Percentiles rank a stretch among this genome's conserved stretches.
phyloP scores from a whole-genome alignment of 768 basidiomycete genomes.

The Phylloporus sp. region DNA sequence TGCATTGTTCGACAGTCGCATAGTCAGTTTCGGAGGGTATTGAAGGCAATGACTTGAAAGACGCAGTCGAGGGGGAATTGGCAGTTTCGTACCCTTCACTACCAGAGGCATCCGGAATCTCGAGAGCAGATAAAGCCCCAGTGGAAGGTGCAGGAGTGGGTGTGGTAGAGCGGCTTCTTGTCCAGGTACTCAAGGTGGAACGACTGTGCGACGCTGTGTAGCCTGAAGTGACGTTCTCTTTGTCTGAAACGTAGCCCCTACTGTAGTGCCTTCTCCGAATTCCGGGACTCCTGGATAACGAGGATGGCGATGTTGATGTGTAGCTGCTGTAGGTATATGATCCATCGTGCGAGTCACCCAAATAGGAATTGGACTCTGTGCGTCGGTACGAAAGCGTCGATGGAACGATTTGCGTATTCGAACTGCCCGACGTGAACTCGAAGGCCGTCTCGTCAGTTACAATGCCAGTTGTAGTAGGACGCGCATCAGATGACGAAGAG shows the following conservation, averaged over 20 bases:
- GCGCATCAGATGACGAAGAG: slow-evolving; percentile 29
- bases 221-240: slow-evolving; percentile 46
- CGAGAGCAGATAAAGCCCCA: slow-evolving; percentile 25
- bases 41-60: slow-evolving; percentile 55
- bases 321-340: slow-evolving; percentile 33
- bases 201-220: slow-evolving; percentile 33
- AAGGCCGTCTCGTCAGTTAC: slow-evolving; percentile 39
- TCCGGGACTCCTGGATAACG: slow-evolving; percentile 54
- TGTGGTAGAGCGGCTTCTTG: slow-evolving; percentile 31
- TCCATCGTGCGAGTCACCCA: slow-evolving; percentile 51
- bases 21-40: slow-evolving; percentile 55
- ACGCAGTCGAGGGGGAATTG: slow-evolving; percentile 42
- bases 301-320: slow-evolving; percentile 46
- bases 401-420: slow-evolving; percentile 43
- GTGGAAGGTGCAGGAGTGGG: slow-evolving; percentile 33
- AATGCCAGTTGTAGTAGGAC: slow-evolving; percentile 30
- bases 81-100: slow-evolving; percentile 51
- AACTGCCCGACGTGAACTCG: slow-evolving; percentile 35
- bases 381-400: slow-evolving; percentile 52
- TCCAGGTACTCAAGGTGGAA: slow-evolving; percentile 34
- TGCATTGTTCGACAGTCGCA: slow-evolving; percentile 40
- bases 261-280: slow-evolving; percentile 51
- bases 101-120: slow-evolving; percentile 34
- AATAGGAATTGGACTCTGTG: slow-evolving; percentile 51
- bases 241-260: slow-evolving; percentile 44